Base-by-base conservation (phyloP, 106 monocot genomes). In the Cymbidium sinense region DNA sequence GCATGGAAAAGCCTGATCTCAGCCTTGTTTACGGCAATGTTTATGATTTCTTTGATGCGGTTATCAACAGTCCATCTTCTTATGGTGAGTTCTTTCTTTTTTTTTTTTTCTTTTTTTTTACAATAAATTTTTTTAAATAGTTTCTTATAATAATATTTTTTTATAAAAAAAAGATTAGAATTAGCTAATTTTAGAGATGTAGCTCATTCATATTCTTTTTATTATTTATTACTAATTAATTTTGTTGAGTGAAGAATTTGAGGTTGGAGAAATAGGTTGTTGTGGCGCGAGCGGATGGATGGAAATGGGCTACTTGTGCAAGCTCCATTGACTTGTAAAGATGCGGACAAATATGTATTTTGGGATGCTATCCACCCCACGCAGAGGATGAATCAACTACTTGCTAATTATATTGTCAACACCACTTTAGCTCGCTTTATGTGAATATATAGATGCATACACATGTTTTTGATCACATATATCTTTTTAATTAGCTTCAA, bases 281-380 rank as follows among this genome's bases (percentile, higher is more conserved):
- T 92, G 91, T 50, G 89, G 50, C 0, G 81, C 86, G 0, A 71
- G 21, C 29, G 91, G 91, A 20, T 11, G 64, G 58, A 84, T 78
- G 37, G 91, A 92, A 79, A 84, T 87, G 84, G 87, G 87, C 0
- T 92, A 83, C 31, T 13, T 77, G 21, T 92, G 92, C 75, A 80
- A 71, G 75, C 79, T 44, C 73, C 83, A 17, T 64, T 79, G 28
- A 89, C 92, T 5, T 92, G 92, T 43, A 9, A 25, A 6, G 83
- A 89, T 54, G 84, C 92, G 0, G 70, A 58, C 77, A 83, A 85
- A 47, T 89, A 92, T 64, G 79, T 88, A 7, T 92, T 89, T 69
- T 91, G 86, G 88, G 88, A 91, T 34, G 79, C 91, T 17, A 82
- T 91, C 28, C 91, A 91, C 77, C 86, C 91, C 20, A 86, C 91